These are phyloP conservation scores for Calocybe indica DNA, from an alignment of 768 basidiomycete species.

Conservation along the genomic window DNA sequence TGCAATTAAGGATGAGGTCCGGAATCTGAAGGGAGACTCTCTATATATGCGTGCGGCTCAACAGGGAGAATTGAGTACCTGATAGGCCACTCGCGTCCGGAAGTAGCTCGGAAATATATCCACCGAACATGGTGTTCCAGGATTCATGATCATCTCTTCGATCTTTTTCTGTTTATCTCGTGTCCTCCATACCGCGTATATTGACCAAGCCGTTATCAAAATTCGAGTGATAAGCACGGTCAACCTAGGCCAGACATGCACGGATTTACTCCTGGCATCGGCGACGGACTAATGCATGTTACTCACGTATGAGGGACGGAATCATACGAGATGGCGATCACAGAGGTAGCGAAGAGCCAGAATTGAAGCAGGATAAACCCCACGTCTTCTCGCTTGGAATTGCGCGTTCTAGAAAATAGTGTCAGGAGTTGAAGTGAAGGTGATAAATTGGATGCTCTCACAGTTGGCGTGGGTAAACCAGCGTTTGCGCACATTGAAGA, in stretches of 20 bases:
- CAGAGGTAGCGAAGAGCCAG: constrained; percentile 48
- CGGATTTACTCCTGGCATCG: neutral
- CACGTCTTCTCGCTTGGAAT: constrained; percentile 41
- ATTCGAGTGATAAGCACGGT: constrained; percentile 43
- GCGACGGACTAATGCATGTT: neutral
- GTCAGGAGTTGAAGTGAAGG: neutral
- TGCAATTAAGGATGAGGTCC: constrained; percentile 39
- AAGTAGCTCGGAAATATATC: constrained; percentile 44
- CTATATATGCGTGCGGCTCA: neutral
- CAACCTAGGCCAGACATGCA: constrained; percentile 23
- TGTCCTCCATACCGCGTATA: constrained; percentile 45
- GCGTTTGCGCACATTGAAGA: constrained; percentile 35
- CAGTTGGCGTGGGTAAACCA: constrained; percentile 41
- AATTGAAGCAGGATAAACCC: constrained; percentile 43
- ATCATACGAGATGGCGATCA: constrained; percentile 41
- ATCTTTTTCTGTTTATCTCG: constrained; percentile 25
- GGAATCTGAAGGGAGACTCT: constrained; percentile 30
- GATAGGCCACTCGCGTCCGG: constrained; percentile 28
- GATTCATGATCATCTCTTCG: constrained; percentile 27
- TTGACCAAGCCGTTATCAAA: constrained; percentile 43
- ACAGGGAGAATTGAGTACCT: constrained; percentile 25
- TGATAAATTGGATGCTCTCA: constrained; percentile 15
- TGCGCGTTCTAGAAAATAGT: constrained; percentile 26
- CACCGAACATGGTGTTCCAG: constrained; percentile 41
- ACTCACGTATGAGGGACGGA: constrained; percentile 52